Percentiles rank a stretch among this genome's conserved stretches.
phyloP scores from a whole-genome alignment of 306 rosid genomes.

The Cyclanthera cordifolia region DNA sequence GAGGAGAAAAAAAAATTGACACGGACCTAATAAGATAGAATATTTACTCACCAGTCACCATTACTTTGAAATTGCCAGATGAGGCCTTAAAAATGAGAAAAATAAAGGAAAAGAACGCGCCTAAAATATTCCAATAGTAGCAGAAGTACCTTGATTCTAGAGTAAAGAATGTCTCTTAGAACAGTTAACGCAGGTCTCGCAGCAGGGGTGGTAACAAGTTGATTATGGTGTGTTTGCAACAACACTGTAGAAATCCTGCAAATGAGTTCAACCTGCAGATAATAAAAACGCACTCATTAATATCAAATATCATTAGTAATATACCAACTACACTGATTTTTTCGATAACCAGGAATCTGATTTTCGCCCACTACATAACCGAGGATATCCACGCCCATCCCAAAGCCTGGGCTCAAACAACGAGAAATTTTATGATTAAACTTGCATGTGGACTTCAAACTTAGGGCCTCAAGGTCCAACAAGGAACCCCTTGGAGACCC shows the following conservation, averaged over 20 bases:
- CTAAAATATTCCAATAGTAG: background rate
- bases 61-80: background rate
- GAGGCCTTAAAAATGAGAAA: background rate
- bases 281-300: background rate
- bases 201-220: constrained; percentile 61
- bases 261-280: constrained; percentile 71
- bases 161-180: constrained; percentile 52
- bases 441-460: too few relatives aligned
- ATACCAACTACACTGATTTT: background rate
- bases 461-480: too few relatives aligned
- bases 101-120: background rate
- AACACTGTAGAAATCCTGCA: constrained; percentile 62
- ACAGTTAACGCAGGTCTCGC: constrained; percentile 58
- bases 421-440: too few relatives aligned
- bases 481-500: too few relatives aligned
- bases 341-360: too few relatives aligned
- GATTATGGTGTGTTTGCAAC: constrained; percentile 64
- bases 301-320: background rate
- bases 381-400: too few relatives aligned
- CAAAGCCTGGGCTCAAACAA: too few relatives aligned
- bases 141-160: constrained; percentile 58
- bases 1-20: background rate
- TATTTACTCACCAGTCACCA: background rate
- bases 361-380: too few relatives aligned
- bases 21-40: background rate